Evolutionary conservation across 2,329 filamentous ascomycete genomes (phyloP), one percentile per base, ranked within the genome.

Genomic region (Apiospora rasikravindrae): DNA sequence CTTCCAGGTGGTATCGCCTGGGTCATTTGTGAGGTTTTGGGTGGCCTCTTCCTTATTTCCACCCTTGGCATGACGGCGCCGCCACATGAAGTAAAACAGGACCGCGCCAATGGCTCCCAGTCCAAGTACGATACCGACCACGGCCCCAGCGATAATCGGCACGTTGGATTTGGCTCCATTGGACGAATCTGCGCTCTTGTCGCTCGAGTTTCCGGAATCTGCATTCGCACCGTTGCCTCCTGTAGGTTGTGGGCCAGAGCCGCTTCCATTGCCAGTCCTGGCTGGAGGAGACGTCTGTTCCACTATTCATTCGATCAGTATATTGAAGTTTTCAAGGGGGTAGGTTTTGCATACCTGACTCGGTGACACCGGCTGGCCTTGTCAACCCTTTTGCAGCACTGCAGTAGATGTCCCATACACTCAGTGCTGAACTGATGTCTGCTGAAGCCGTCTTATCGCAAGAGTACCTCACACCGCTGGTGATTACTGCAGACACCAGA

Each of bases 321-420:
- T 67, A 53, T 6, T 33, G n/a, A 70, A 24, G 26, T 19, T 1
- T 67, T 67, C 26, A 4, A 4, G 8, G 66, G 66, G 42, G 14
- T 40, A 13, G 67, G 73, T 4, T 73, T 57, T 2, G 72, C 74
- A 22, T 74, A 77, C 80, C 70, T 69, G 86, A 85, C 22, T 84
- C 81, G 2, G 80, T 82, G 2, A 88, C 81, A 0, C 83, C 84
- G 0, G 81, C 80, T 6, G 84, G 80, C 0, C 76, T 80, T 0
- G 84, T 81, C 51, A 85, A 76, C 29, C 80, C 83, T 69, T 81
- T 81, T 0, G 84, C 87, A 4, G 87, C 87, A 71, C 83, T 86
- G 76, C 87, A 89, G 75, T 88, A 89, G 64, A 81, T 80, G 57
- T 84, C 80, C 73, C 85, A 85, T 0, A 88, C 82, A 4, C 75